Evolutionary conservation across 2,329 filamentous ascomycete species (phyloP).

Genomic region (Plenodomus tracheiphilus): DNA sequence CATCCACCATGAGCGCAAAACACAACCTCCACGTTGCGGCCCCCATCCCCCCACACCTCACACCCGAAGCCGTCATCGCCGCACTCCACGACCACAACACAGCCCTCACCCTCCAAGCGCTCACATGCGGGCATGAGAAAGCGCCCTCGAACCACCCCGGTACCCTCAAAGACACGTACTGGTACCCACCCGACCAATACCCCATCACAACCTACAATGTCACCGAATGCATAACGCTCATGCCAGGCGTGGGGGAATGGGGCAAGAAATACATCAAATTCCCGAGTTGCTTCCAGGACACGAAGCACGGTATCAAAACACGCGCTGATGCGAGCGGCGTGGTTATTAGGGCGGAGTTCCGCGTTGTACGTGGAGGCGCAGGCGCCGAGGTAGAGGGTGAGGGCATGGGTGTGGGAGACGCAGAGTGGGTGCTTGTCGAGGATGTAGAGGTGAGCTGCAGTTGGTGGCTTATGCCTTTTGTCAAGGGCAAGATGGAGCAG

Average conservation of each 20-base stretch:
- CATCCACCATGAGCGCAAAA: conserved; percentile 27
- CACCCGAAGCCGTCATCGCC: conserved; percentile 28
- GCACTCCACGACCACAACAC: conserved; percentile 43
- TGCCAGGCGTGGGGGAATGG: conserved; percentile 37
- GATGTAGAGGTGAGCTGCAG: conserved; percentile 40
- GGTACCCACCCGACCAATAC: conserved; percentile 36
- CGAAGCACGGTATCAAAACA: conserved; percentile 37
- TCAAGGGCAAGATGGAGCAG: conserved; percentile 37
- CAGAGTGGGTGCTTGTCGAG: conserved; percentile 40
- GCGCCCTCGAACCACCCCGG: conserved; percentile 24
- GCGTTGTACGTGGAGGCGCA: conserved; percentile 31
- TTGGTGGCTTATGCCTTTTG: conserved; percentile 44
- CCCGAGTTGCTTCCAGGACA: conserved; percentile 38
- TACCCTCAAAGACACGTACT: conserved; percentile 39
- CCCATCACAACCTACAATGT: conserved; percentile 35
- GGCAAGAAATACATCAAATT: conserved; percentile 38
- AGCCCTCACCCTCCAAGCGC: conserved; percentile 37
- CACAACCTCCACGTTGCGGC: conserved; percentile 38
- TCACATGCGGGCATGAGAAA: conserved; percentile 34
- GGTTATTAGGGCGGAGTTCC: conserved; percentile 35
- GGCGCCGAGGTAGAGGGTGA: conserved; percentile 37
- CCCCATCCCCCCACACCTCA: conserved; percentile 31
- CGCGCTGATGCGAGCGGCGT: conserved; percentile 37
- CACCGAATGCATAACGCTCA: conserved; percentile 32
- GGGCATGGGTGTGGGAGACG: conserved; percentile 36